Evolutionary conservation across 176 grass and related monocot species (phyloP).

Genomic region (Musa troglodytarum): DNA sequence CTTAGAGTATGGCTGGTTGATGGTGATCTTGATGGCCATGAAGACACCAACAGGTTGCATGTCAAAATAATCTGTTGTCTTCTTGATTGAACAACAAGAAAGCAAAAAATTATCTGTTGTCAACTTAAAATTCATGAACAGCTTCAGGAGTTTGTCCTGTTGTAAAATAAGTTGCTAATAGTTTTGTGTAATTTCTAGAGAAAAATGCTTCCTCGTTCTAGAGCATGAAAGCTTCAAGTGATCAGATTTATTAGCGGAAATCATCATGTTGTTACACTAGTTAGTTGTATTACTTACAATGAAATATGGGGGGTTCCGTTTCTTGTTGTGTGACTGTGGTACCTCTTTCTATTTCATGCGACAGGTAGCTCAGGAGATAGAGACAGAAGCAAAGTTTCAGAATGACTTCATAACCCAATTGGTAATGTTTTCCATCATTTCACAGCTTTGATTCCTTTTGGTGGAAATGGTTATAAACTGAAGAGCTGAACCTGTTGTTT

Average conservation of each 20-base stretch:
- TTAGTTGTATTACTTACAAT: neutral
- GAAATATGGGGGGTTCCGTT: neutral
- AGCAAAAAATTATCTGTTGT: neutral
- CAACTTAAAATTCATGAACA: too few species aligned
- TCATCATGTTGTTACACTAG: neutral
- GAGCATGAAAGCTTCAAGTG: neutral
- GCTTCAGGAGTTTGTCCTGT: too few species aligned
- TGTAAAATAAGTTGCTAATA: too few species aligned
- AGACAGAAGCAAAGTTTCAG: conserved; percentile 6
- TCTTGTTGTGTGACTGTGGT: neutral
- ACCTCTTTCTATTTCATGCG: neutral
- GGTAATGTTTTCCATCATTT: conserved; percentile 1
- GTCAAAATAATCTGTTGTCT: too few species aligned
- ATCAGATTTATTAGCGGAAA: neutral
- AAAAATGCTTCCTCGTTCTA: neutral
- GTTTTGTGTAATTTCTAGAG: neutral
- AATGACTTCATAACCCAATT: conserved; percentile 5
- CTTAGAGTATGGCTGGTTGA: too few species aligned
- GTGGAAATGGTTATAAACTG: too few species aligned
- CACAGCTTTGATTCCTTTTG: too few species aligned
- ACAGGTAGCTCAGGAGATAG: conserved; percentile 9
- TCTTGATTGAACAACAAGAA: too few species aligned
- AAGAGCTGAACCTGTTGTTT: too few species aligned
- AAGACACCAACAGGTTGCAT: too few species aligned
- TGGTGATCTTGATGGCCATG: too few species aligned